A percentile compares a stretch with the other conserved stretches of the same genome.
phyloP scores from a whole-genome alignment of 208 protist species.

The Novymonas esmeraldas region DNA sequence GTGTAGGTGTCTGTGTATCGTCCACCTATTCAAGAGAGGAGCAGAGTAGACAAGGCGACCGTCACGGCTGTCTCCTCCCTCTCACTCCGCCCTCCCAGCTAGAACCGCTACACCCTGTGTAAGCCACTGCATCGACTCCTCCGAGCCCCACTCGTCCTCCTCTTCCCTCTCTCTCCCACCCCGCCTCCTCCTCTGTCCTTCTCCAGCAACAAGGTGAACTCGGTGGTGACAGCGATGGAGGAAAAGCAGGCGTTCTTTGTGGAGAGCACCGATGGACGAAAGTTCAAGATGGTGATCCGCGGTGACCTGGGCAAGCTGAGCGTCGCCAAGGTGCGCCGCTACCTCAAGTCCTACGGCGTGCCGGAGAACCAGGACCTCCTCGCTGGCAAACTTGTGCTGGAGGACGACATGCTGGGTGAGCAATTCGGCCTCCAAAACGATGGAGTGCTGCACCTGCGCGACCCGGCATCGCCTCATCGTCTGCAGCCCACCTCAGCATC shows the following conservation, averaged over 20 bases:
- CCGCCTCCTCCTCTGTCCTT: no score
- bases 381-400: constrained; percentile 38
- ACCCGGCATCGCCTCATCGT: background rate
- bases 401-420: constrained; percentile 64
- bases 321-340: constrained; percentile 77
- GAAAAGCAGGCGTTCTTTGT: constrained; percentile 80
- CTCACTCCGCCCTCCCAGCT: no score
- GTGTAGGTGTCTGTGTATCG: no score
- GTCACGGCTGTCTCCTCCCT: no score
- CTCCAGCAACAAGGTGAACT: background rate
- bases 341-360: constrained; percentile 74
- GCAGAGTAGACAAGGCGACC: no score
- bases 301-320: constrained; percentile 73
- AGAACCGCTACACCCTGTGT: no score
- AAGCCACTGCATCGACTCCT: no score
- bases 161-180: background rate
- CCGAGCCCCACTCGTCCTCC: no score
- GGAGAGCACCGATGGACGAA: constrained; percentile 68
- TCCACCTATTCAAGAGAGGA: no score
- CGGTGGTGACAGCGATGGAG: no score
- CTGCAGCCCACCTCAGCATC: background rate
- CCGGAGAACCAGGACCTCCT: constrained; percentile 56
- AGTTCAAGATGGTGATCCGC: constrained; percentile 88
- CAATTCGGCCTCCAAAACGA: constrained; percentile 67
- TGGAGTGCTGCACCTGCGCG: constrained; percentile 41